These are phyloP conservation scores for Orbilia javanica DNA, from an alignment of 2,329 filamentous ascomycete species.

Conservation along the genomic window DNA sequence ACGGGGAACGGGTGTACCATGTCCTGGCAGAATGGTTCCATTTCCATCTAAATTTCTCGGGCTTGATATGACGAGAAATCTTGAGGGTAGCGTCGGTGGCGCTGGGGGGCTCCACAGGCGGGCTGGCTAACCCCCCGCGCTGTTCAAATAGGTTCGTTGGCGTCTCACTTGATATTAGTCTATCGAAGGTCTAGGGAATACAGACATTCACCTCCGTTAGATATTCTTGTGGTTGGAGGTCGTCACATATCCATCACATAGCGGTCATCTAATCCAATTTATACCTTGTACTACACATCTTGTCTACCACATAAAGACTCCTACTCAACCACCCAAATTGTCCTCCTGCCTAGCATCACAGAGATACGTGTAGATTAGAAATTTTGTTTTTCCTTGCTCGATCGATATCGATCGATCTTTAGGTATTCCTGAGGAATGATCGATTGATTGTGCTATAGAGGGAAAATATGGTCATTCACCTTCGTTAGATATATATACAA, in stretches of 20 bases:
- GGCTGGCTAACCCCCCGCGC: constrained; percentile 14
- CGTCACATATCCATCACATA: not conserved
- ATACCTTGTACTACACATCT: not conserved
- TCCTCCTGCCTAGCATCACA: not conserved
- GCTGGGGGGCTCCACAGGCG: not conserved
- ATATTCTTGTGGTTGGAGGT: constrained; percentile 5
- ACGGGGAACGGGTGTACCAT: not conserved
- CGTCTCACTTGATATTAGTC: constrained; percentile 2
- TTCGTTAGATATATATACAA: constrained; percentile 2
- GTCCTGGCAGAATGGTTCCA: not conserved
- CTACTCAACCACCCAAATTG: not conserved
- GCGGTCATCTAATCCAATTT: not conserved
- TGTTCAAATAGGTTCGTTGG: constrained; percentile 20
- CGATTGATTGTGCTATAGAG: not conserved
- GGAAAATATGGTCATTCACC: not conserved
- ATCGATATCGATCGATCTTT: not conserved
- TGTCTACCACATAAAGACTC: not conserved
- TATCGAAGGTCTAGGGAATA: not conserved
- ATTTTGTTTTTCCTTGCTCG: not conserved
- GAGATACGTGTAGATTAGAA: not conserved
- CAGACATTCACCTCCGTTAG: not conserved
- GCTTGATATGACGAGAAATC: constrained; percentile 28
- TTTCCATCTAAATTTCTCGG: not conserved
- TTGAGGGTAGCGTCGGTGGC: constrained; percentile 12
- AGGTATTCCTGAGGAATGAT: not conserved